Base-by-base conservation (phyloP, 768 basidiomycete species). In the Collybiopsis confluens region DNA sequence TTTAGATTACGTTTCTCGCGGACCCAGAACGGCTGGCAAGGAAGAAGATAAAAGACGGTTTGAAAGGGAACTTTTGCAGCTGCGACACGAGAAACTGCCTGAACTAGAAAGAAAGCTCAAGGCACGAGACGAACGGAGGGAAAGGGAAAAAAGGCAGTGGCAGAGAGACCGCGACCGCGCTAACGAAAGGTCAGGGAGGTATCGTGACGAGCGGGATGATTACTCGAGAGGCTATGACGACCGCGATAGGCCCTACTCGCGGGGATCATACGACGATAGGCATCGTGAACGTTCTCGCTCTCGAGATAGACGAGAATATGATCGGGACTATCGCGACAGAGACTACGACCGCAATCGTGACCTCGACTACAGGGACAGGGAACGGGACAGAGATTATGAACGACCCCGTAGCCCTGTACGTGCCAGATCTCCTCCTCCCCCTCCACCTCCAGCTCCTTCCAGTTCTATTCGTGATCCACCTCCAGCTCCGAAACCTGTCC, bases 81-180 rank as follows among this genome's bases (percentile, higher is more conserved):
- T 99, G 49, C 82, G 90, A 84, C 94, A 98, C 62, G 92, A 96
- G 64, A 81, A 87, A 43, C 76, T 99, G 4, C 97, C 97, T 0
- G 91, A 92, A 52, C 79, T 99, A 6, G 94, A 98, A 69, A 78
- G 85, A 59, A 84, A 82, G 65, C 83, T 97, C 45, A 83, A 90
- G 63, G 84, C 83, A 13, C 70, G 89, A 42, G 90, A 96, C 45
- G 85, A 85, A 56, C 76, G 84, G 58, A 86, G 79, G 65, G 83
- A 88, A 57, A 74, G 82, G 61, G 92, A 97, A 63, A 86, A 86
- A 60, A 73, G 91, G 35, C 85, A 92, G 41, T 87, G 88, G 78
- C 72, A 79, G 1, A 74, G 88, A 52, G 88, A 92, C 33, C 75
- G 96, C 38, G 94, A 98, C 66, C 71, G 82, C 57, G 75, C 90